A percentile compares a stretch with the other conserved stretches of the same genome.
These are phyloP conservation scores for Nymphaea colorata DNA, from an alignment of 164 flowering plant genomes.

Conservation along the genomic window DNA sequence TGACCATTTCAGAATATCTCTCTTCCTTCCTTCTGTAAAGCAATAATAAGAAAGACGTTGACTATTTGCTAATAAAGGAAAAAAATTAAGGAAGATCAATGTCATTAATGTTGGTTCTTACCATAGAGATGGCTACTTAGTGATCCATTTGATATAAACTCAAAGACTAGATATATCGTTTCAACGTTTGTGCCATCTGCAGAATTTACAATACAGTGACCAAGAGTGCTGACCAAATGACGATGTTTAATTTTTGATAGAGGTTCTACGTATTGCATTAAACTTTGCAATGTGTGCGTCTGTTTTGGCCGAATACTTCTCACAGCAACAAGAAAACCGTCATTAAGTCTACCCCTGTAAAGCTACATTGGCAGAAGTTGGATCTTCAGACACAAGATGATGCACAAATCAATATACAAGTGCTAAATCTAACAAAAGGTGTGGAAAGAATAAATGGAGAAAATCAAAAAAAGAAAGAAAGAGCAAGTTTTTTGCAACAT, in stretches of 20 bases:
- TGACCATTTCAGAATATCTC: conserved; percentile 68
- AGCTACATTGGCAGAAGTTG: conserved; percentile 29
- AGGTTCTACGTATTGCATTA: conserved; percentile 45
- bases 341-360: conserved; percentile 60
- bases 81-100: no score
- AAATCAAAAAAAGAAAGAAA: no score
- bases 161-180: conserved; percentile 52
- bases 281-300: conserved; percentile 34
- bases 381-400: neutral
- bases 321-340: conserved; percentile 48
- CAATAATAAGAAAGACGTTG: neutral
- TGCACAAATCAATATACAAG: neutral
- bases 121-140: conserved; percentile 53
- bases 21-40: conserved; percentile 36
- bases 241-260: conserved; percentile 63
- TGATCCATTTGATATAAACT: conserved; percentile 48
- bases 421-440: neutral
- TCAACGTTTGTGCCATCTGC: conserved; percentile 35
- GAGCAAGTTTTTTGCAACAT: neutral
- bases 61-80: neutral
- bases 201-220: conserved; percentile 57
- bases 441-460: neutral
- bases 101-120: conserved; percentile 10
- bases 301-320: conserved; percentile 51
- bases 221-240: conserved; percentile 74